These are phyloP conservation scores for Phaseolus lunatus DNA, from an alignment of 306 rosid genomes.

Conservation along the genomic window DNA sequence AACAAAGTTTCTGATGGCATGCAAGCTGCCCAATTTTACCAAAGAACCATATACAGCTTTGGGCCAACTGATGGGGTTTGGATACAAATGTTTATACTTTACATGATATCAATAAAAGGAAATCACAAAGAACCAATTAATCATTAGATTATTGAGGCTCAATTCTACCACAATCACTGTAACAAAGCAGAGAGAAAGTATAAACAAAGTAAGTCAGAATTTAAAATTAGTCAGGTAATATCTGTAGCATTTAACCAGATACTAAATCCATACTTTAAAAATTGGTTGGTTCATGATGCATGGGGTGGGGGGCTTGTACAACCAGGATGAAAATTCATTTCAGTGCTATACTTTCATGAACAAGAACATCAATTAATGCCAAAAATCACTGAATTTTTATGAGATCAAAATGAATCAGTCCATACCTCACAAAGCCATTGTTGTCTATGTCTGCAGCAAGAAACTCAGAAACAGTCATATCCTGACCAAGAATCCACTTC, in stretches of 20 bases:
- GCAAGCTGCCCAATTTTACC: constrained; percentile 15
- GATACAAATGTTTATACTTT: neutral
- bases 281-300: neutral
- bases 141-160: neutral
- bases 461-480: constrained; percentile 91
- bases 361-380: neutral
- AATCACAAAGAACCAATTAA: neutral
- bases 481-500: constrained; percentile 97
- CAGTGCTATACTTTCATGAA: constrained; percentile 18
- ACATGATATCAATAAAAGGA: neutral
- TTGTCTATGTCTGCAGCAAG: constrained; percentile 97
- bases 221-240: neutral
- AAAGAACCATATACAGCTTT: neutral
- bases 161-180: neutral
- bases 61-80: neutral
- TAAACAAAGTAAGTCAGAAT: neutral
- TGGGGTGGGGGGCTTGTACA: neutral
- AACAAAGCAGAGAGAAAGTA: neutral
- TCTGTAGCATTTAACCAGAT: constrained; percentile 11
- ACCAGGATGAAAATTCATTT: neutral
- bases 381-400: neutral
- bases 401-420: constrained; percentile 12
- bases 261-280: neutral
- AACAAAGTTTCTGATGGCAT: neutral
- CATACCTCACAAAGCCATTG: constrained; percentile 93